Conservation (phyloP, 257 asterid species). For the Fraxinus cuspidata region DNA sequence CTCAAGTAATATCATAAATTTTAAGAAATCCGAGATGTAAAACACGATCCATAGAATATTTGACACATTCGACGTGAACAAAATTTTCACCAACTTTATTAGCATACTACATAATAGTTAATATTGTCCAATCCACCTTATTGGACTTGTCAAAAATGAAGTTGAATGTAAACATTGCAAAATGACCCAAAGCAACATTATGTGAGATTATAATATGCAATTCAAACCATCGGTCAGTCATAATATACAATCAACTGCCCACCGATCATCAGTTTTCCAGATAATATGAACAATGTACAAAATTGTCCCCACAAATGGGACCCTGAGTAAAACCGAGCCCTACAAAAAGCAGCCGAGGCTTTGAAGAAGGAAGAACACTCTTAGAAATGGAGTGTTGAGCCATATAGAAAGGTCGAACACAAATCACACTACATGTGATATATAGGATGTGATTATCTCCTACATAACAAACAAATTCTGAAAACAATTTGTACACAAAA, state of each 20-base stretch:
- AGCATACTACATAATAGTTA: too few species aligned
- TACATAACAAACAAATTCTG: neutral
- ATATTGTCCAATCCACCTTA: too few species aligned
- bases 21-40: too few species aligned
- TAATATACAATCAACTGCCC: constrained; percentile 1
- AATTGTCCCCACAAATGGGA: neutral
- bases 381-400: neutral
- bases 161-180: neutral
- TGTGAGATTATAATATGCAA: neutral
- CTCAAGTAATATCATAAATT: neutral
- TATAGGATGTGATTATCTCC: constrained; percentile 5
- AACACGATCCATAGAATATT: too few species aligned
- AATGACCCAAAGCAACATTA: neutral
- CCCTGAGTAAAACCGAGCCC: neutral
- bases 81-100: too few species aligned
- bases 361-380: neutral
- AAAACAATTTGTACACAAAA: constrained; percentile 2
- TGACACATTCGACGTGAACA: neutral
- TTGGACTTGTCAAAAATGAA: neutral
- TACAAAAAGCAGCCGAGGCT: constrained; percentile 2
- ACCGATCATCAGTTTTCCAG: neutral
- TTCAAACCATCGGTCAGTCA: neutral
- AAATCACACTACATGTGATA: neutral
- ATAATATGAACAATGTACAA: neutral
- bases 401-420: neutral